Base-by-base conservation (phyloP, 148 eudicot genomes). In the Camellia japonica region DNA sequence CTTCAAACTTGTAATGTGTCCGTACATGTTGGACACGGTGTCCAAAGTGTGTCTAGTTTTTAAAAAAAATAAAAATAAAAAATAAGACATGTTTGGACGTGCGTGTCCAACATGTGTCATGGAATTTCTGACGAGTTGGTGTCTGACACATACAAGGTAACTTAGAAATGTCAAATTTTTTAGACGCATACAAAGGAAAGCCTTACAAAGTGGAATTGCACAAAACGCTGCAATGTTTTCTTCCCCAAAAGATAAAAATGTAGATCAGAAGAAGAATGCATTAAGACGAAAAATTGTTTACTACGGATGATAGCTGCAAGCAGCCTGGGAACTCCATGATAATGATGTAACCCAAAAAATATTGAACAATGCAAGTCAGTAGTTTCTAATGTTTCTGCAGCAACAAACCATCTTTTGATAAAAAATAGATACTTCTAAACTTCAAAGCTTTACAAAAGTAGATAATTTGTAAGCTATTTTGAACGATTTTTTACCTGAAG, bases 401-500 rank as follows among this genome's bases (percentile, higher is more conserved):
- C 67, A 74, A 74, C 8, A 38, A 54, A 20, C 63, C 62, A 60
- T 14, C 49, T 58, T 38, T 15, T 47, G 43, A 15, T 13, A 16
- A 59, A 56, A 56, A 51, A 59, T 9, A n/a, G 72, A 51, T 77
- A 44, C 60, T 30, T 13, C 41, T 62, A 62, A 43, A 46, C 43
- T 47, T 19, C 44, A 2, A 5, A 76, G 47, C 56, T 46, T 44
- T 49, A 5, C 16, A 55, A 59, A 66, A 63, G 54, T 4, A 52
- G 9, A 51, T 5, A 49, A 11, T 42, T 68, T 10, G 62, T 30
- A 41, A 58, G 9, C 41, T 44, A 46, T 51, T 64, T 52, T 52
- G 9, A 55, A 51, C 7, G 46, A 74, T 13, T 85, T 62, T 79
- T 62, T 79, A 95, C 99, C 97, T 92, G 90, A 85, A 95, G 90